These are phyloP conservation scores for Phyllosticta citrichinensis DNA, from an alignment of 2,329 filamentous ascomycete genomes.

Conservation along the genomic window DNA sequence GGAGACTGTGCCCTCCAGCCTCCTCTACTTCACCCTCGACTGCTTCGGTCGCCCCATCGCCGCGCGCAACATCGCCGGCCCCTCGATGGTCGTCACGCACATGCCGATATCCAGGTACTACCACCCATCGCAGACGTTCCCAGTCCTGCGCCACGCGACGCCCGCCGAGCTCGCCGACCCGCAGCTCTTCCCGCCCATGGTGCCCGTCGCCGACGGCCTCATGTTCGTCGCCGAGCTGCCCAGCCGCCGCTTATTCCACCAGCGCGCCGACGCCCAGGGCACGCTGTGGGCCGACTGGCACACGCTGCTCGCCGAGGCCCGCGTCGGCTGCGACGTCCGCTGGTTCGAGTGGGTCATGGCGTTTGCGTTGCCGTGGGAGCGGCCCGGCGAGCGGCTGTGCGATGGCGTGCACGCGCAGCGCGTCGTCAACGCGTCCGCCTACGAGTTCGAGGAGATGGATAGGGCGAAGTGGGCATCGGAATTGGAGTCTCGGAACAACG, in stretches of 20 bases:
- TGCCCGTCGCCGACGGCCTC: not conserved
- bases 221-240: not conserved
- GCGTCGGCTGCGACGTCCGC: not conserved
- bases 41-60: too few species aligned
- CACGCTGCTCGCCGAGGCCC: slow-evolving; percentile 2
- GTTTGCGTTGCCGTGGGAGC: not conserved
- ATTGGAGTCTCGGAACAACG: too few species aligned
- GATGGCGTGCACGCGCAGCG: not conserved
- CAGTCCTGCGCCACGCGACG: too few species aligned
- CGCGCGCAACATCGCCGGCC: too few species aligned
- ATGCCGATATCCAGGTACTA: too few species aligned
- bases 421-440: not conserved
- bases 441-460: not conserved
- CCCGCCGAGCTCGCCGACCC: too few species aligned
- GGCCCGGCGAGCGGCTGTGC: not conserved
- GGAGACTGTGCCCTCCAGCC: too few species aligned
- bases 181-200: too few species aligned
- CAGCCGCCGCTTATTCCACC: not conserved
- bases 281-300: slow-evolving; percentile 4
- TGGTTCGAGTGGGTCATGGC: slow-evolving; percentile 6
- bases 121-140: too few species aligned
- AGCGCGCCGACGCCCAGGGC: too few species aligned
- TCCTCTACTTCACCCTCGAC: too few species aligned
- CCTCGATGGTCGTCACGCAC: too few species aligned
- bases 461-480: not conserved